A percentile compares a stretch with the other conserved stretches of the same genome.
Conservation (phyloP, 306 rosid species). For the Lathyrus tuberosus region DNA sequence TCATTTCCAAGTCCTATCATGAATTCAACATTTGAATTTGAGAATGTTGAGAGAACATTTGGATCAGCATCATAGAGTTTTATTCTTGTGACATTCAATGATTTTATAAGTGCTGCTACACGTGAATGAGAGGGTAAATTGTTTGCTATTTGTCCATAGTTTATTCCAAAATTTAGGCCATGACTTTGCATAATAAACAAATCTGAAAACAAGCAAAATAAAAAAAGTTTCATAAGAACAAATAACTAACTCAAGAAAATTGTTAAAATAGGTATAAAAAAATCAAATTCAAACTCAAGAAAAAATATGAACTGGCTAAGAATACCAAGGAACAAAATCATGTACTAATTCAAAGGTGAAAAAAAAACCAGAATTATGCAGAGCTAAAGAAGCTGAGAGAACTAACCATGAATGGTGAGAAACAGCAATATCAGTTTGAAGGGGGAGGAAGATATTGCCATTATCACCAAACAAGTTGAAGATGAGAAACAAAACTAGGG, state of each 20-base stretch:
- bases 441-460: slow-evolving; percentile 50
- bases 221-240: background rate
- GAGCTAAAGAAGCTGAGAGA: slow-evolving; percentile 20
- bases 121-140: slow-evolving; percentile 79
- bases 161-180: slow-evolving; percentile 73
- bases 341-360: too few species aligned
- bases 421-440: slow-evolving; percentile 49
- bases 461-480: slow-evolving; percentile 24
- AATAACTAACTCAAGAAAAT: background rate
- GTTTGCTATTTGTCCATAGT: slow-evolving; percentile 89
- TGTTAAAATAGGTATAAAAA: background rate
- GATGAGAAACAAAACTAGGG: slow-evolving; percentile 23
- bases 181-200: slow-evolving; percentile 35
- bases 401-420: slow-evolving; percentile 61
- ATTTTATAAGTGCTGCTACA: slow-evolving; percentile 62
- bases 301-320: slow-evolving; percentile 1
- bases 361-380: background rate
- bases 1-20: slow-evolving; percentile 74
- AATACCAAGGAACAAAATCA: background rate
- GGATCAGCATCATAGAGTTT: slow-evolving; percentile 96
- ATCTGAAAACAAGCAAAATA: slow-evolving; percentile 46
- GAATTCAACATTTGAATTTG: slow-evolving; percentile 74
- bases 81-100: slow-evolving; percentile 69
- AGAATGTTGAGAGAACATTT: slow-evolving; percentile 72
- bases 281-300: background rate